Percentiles rank a stretch among this genome's conserved stretches.
Conservation (phyloP, 202 grass and related monocot genomes). For the Carex arenaria region DNA sequence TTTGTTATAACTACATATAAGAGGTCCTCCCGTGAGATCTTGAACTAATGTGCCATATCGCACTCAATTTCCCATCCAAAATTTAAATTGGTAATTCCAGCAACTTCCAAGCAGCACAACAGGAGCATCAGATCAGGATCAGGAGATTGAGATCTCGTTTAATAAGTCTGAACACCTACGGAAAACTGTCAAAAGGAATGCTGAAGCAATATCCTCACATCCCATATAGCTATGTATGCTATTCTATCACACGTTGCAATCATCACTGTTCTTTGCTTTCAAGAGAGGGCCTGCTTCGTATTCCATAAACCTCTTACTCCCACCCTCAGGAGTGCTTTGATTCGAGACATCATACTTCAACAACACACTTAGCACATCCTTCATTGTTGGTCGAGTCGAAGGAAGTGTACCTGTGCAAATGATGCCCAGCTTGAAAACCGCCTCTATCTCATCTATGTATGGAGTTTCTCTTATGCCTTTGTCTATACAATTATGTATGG, state of each 20-base stretch:
- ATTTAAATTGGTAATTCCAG: not conserved
- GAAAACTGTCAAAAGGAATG: not conserved
- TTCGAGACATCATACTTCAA: slow-evolving; percentile 38
- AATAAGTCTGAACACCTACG: not conserved
- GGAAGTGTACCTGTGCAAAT: slow-evolving; percentile 53
- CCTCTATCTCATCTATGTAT: slow-evolving; percentile 33
- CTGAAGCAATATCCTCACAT: not conserved
- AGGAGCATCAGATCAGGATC: not conserved
- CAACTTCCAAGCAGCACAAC: not conserved
- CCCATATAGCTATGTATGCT: not conserved
- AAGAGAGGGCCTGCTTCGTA: slow-evolving; percentile 43
- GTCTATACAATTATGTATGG: slow-evolving; percentile 42
- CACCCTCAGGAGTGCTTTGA: not conserved
- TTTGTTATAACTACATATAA: not conserved
- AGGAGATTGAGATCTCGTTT: not conserved
- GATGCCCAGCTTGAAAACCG: slow-evolving; percentile 63
- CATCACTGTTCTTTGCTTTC: slow-evolving; percentile 19
- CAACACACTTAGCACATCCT: slow-evolving; percentile 66
- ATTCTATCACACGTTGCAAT: slow-evolving; percentile 21
- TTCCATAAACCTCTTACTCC: slow-evolving; percentile 17
- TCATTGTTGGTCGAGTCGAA: slow-evolving; percentile 59
- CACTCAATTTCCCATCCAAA: not conserved
- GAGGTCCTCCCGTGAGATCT: not conserved
- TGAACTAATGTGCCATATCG: not conserved
- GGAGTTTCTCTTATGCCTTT: slow-evolving; percentile 28